Base-by-base conservation (phyloP, 345 rosid species). In the Eucalyptus pauciflora region DNA sequence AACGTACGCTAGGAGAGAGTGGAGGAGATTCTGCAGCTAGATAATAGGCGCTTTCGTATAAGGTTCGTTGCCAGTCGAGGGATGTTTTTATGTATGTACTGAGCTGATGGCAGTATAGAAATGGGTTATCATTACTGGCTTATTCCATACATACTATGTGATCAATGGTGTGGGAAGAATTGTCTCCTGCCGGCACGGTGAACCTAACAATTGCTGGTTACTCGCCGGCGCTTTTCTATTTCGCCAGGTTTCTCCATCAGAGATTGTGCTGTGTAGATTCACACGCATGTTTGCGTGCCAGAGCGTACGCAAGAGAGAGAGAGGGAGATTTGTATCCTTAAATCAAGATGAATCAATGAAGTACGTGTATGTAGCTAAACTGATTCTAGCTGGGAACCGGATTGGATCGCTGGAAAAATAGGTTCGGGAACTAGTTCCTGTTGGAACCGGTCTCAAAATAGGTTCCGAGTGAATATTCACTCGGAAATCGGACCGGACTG, bases 401-500 rank as follows among this genome's bases (percentile, higher is more conserved):
- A 20, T 52, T 20, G 25, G 25, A 18, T 52, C 10, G 58, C 2
- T 2, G 25, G 56, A 52, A 52, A 7, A 18, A 52, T 52, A 7
- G 24, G 56, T 52, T 52, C 0, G 24, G 56, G 2, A 17, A 52
- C 24, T 2, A 0, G 58, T 48, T 48, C 13, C 50, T 11, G 2
- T 1, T 48, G 13, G 50, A 48, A 48, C 50, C 50, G 1, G 1
- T 18, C 52, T 6, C 52, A 5, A 50, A 52, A 52, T 1, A 52
- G 24, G 10, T 52, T 52, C 10, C 2, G 0, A 52, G 56, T 52
- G 56, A 18, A 52, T 52, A 52, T 52, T 52, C 56, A 52, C 10
- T 52, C 10, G 0, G 56, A 52, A 18, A 18, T 52, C 2, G 1
- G 10, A 52, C 24, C 1, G 0, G 58, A 18, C 24, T 1, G 0